A percentile compares a stretch with the other conserved stretches of the same genome.
These are phyloP conservation scores for Epithemia pelagica DNA, from an alignment of 108 stramenopile species.

Conservation along the genomic window DNA sequence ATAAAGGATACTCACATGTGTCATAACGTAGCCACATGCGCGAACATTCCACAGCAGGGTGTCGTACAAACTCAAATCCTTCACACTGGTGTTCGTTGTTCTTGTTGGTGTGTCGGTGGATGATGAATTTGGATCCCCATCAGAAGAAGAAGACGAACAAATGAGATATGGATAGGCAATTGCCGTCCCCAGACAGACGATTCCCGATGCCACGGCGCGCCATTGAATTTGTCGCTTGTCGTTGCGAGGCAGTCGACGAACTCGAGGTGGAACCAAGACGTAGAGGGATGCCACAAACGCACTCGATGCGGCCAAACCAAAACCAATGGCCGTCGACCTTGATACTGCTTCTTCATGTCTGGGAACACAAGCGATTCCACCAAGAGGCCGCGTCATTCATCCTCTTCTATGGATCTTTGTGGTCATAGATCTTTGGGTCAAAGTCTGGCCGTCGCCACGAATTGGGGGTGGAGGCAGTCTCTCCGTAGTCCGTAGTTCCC, in stretches of 20 bases:
- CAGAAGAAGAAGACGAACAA: conserved; percentile 21
- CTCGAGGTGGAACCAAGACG: conserved; percentile 45
- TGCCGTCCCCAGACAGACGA: conserved; percentile 26
- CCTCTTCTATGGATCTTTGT: too few relatives aligned
- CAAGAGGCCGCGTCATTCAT: too few relatives aligned
- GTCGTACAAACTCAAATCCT: conserved; percentile 21
- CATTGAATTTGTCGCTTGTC: conserved; percentile 55
- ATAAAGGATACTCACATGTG: conserved; percentile 1
- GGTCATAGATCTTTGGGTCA: too few relatives aligned
- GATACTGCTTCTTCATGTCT: too few relatives aligned
- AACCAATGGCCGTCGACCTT: too few relatives aligned
- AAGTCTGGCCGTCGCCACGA: too few relatives aligned
- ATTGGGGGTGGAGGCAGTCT: too few relatives aligned
- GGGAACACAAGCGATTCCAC: too few relatives aligned
- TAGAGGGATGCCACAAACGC: conserved; percentile 66
- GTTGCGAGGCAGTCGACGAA: conserved; percentile 50
- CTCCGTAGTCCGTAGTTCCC: too few relatives aligned
- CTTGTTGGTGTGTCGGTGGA: not conserved
- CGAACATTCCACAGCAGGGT: not conserved
- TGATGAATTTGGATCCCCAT: not conserved
- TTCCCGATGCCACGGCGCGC: conserved; percentile 34
- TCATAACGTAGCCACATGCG: not conserved
- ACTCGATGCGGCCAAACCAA: conserved; percentile 1
- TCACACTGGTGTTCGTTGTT: conserved; percentile 15
- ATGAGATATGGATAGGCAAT: conserved; percentile 44